phyloP scores from a whole-genome alignment of 176 grass and related monocot genomes.

The Zoysia japonica region DNA sequence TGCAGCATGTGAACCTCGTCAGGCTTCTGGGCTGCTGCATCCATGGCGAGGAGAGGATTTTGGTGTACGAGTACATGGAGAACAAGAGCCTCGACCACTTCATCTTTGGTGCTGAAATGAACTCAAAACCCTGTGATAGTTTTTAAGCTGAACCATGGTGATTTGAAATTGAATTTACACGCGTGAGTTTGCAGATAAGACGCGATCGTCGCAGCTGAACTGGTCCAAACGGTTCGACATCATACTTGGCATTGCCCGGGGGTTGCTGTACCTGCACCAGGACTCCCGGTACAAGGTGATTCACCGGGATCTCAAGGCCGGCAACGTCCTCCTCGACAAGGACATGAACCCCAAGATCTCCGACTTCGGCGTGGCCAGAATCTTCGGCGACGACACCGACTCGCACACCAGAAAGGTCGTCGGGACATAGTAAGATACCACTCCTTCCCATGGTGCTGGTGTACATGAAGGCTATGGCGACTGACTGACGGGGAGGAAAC shows the following conservation, averaged over 20 bases:
- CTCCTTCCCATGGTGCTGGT: background rate
- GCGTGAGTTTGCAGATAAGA: conserved; percentile 47
- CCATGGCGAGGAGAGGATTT: conserved; percentile 77
- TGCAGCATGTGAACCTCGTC: conserved; percentile 89
- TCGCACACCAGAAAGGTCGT: conserved; percentile 65
- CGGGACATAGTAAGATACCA: conserved; percentile 73
- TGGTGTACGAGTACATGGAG: conserved; percentile 90
- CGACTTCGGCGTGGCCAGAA: conserved; percentile 90
- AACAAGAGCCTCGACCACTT: conserved; percentile 83
- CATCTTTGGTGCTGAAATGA: conserved; percentile 56
- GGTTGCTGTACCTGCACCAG: conserved; percentile 71
- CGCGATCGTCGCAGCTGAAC: conserved; percentile 41
- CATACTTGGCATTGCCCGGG: conserved; percentile 61
- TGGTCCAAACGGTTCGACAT: conserved; percentile 73
- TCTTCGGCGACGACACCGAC: conserved; percentile 66
- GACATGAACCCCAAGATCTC: conserved; percentile 95
- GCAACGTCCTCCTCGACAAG: conserved; percentile 76
- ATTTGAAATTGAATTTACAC: background rate
- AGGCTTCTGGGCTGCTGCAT: conserved; percentile 71
- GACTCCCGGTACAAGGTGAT: conserved; percentile 82
- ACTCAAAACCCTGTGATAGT: background rate
- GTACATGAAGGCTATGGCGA: background rate
- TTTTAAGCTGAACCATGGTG: background rate
- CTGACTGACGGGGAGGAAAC: background rate
- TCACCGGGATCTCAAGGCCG: conserved; percentile 88